phyloP scores from a whole-genome alignment of 225 moss, liverwort and hornwort species.

The Straminergon stramineum region DNA sequence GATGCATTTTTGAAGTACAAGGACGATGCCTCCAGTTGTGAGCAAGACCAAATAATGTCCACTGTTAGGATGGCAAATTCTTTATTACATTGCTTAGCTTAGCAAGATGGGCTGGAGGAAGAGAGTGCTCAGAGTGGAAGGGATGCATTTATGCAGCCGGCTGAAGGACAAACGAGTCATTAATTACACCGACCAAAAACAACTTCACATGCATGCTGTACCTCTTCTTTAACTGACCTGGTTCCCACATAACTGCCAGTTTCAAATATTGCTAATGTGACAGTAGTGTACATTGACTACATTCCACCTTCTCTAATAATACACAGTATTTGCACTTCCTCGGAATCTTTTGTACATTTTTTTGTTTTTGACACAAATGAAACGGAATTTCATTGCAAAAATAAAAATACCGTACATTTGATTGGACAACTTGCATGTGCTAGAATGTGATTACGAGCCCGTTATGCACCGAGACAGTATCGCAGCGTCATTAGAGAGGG shows the following conservation, averaged over 20 bases:
- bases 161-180: background rate
- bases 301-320: background rate
- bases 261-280: background rate
- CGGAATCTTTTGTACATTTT: background rate
- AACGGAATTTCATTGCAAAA: too few species aligned
- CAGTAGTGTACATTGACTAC: background rate
- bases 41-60: background rate
- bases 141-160: background rate
- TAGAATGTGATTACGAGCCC: background rate
- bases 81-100: background rate
- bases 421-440: background rate
- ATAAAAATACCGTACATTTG: too few species aligned
- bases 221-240: background rate
- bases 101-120: background rate
- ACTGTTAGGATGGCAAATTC: background rate
- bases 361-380: too few species aligned
- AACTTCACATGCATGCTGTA: background rate
- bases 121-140: conserved; percentile 7
- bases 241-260: background rate
- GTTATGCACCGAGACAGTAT: too few species aligned
- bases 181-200: background rate
- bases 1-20: background rate
- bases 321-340: background rate
- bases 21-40: background rate
- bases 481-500: background rate